Evolutionary conservation across 208 protist species (phyloP).

Genomic region (Herpetomonas muscarum): DNA sequence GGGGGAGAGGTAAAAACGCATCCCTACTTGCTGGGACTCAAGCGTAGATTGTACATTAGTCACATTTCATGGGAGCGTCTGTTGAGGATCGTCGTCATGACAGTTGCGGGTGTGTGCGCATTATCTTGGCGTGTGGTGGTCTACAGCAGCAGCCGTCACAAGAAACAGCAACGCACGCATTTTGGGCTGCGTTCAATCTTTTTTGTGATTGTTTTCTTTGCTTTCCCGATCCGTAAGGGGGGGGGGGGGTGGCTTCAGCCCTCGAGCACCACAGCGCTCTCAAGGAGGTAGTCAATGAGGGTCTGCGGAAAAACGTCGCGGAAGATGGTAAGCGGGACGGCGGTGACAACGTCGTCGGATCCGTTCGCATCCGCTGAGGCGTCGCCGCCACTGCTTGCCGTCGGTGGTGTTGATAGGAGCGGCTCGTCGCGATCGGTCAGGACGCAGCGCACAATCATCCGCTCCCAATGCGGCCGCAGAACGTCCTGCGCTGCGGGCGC

Average conservation of each 20-base stretch:
- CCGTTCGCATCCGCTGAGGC: background rate
- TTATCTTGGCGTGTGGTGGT: too few species aligned
- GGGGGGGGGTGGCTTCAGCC: background rate
- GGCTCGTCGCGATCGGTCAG: conserved; percentile 10
- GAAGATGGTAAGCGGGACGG: conserved; percentile 78
- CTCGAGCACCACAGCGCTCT: conserved; percentile 54
- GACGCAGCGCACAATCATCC: conserved; percentile 63
- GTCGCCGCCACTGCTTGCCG: background rate
- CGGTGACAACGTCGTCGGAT: conserved; percentile 18
- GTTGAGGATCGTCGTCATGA: too few species aligned
- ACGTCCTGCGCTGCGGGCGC: conserved; percentile 24
- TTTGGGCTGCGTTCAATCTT: background rate
- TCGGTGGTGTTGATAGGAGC: background rate
- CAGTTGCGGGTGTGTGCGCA: too few species aligned
- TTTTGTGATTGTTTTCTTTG: background rate
- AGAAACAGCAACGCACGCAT: too few species aligned
- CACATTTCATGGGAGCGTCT: too few species aligned
- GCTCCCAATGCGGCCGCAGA: conserved; percentile 34
- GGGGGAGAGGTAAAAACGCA: too few species aligned
- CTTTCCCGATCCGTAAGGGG: background rate
- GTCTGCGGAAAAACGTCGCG: conserved; percentile 66
- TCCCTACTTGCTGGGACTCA: too few species aligned
- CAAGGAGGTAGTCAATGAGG: conserved; percentile 73
- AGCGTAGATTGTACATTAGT: too few species aligned
- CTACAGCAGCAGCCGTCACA: too few species aligned